Percentiles rank a stretch among this genome's conserved stretches.
These are phyloP conservation scores for Skeletonema grethae DNA, from an alignment of 108 stramenopile genomes.

Conservation along the genomic window DNA sequence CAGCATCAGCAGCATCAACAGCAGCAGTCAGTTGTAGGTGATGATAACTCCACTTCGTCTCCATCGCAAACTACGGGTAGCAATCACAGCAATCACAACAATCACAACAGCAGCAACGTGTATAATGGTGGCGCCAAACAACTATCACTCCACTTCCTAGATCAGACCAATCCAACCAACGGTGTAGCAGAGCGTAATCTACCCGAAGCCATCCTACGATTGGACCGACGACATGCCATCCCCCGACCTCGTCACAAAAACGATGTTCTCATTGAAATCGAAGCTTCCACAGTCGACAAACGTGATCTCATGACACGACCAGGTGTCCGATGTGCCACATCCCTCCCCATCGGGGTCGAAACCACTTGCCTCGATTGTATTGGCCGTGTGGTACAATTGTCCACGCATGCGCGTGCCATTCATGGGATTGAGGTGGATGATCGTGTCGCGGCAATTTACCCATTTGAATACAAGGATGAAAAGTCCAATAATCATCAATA, in stretches of 20 bases:
- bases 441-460: conserved; percentile 48
- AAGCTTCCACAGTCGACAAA: conserved; percentile 43
- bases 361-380: conserved; percentile 41
- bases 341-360: conserved; percentile 21
- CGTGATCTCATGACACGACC: conserved; percentile 33
- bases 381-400: conserved; percentile 38
- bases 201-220: conserved; percentile 38
- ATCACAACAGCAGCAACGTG: too few species aligned
- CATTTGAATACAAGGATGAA: conserved; percentile 36
- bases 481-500: conserved; percentile 15
- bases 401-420: conserved; percentile 39
- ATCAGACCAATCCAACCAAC: neutral
- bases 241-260: conserved; percentile 44
- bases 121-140: neutral
- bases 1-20: neutral
- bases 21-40: too few species aligned
- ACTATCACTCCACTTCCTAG: neutral
- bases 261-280: conserved; percentile 47
- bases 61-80: too few species aligned
- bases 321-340: conserved; percentile 32
- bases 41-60: neutral
- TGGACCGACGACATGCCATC: conserved; percentile 43
- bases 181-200: conserved; percentile 3
- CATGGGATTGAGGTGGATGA: conserved; percentile 42
- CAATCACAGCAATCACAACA: neutral